phyloP scores from a whole-genome alignment of 495 filamentous ascomycete species.

The Podospora comata region DNA sequence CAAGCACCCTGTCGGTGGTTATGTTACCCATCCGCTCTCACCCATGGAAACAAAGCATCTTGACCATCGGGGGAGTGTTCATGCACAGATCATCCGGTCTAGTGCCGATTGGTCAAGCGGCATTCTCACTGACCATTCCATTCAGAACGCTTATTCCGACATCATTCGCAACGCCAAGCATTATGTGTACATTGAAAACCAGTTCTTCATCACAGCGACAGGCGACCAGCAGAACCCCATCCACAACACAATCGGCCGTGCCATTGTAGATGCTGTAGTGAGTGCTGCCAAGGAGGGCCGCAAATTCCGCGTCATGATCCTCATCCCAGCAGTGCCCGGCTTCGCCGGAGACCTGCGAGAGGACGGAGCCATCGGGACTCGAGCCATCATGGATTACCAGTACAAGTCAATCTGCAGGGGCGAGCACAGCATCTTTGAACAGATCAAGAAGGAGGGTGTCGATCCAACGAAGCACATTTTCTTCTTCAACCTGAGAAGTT shows the following conservation, averaged over 20 bases:
- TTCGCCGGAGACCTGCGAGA: constrained; percentile 89
- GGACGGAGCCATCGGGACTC: constrained; percentile 76
- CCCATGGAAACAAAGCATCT: constrained; percentile 53
- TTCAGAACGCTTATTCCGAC: constrained; percentile 88
- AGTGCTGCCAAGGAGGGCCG: constrained; percentile 76
- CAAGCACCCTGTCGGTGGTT: constrained; percentile 80
- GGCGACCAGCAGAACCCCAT: constrained; percentile 81
- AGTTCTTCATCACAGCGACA: constrained; percentile 96
- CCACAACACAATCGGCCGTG: constrained; percentile 78
- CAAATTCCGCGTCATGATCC: constrained; percentile 85
- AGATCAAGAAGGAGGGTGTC: constrained; percentile 71
- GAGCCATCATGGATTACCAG: constrained; percentile 98
- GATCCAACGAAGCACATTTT: constrained; percentile 81
- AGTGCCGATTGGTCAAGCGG: constrained; percentile 95
- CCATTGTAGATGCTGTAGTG: constrained; percentile 88
- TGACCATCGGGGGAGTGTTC: constrained; percentile 61
- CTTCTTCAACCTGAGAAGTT: constrained; percentile 85
- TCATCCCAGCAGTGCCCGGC: constrained; percentile 88
- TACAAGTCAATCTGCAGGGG: constrained; percentile 93
- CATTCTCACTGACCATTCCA: constrained; percentile 82
- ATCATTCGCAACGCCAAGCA: constrained; percentile 81
- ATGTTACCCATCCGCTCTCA: constrained; percentile 73
- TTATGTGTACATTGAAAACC: constrained; percentile 96
- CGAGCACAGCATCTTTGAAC: constrained; percentile 81
- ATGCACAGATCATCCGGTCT: constrained; percentile 80